Conservation (phyloP, 805 yeast species). For the Saccharomycopsis sp. region DNA sequence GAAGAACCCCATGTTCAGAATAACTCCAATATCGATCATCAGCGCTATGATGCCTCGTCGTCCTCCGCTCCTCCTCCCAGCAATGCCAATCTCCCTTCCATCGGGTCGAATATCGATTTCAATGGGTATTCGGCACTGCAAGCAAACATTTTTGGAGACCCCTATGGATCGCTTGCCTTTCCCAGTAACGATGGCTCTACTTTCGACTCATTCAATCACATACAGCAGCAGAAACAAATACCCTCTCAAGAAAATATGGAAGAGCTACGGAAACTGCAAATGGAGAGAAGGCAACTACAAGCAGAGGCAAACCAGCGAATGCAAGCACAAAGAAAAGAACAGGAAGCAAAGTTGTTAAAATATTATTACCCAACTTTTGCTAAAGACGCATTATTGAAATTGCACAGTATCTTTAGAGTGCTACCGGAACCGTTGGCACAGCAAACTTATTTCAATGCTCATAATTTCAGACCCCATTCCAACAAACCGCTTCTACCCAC, state of each 20-base stretch:
- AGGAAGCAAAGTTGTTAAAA: conserved; percentile 29
- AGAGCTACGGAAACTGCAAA: not conserved
- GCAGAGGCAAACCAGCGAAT: conserved; percentile 5
- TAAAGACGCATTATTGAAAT: conserved; percentile 45
- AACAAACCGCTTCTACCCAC: conserved; percentile 10
- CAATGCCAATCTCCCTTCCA: not conserved
- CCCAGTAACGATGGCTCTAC: too few species aligned
- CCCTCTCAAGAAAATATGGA: not conserved
- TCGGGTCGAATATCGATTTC: too few species aligned
- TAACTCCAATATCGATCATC: too few species aligned
- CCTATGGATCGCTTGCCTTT: too few species aligned
- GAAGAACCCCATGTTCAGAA: too few species aligned
- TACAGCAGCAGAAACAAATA: too few species aligned
- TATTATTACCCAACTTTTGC: conserved; percentile 57
- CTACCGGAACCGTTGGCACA: conserved; percentile 58
- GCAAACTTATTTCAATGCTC: conserved; percentile 22
- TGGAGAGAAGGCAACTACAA: not conserved
- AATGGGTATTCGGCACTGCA: too few species aligned
- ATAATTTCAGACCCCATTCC: conserved; percentile 14
- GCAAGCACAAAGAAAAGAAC: conserved; percentile 16
- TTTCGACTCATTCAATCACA: too few species aligned
- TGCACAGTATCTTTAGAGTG: conserved; percentile 60
- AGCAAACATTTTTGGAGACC: too few species aligned
- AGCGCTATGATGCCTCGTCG: not conserved
- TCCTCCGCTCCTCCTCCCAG: not conserved